Conservation (phyloP, 495 filamentous ascomycete species). For the Aspergillus carlsbadensis region DNA sequence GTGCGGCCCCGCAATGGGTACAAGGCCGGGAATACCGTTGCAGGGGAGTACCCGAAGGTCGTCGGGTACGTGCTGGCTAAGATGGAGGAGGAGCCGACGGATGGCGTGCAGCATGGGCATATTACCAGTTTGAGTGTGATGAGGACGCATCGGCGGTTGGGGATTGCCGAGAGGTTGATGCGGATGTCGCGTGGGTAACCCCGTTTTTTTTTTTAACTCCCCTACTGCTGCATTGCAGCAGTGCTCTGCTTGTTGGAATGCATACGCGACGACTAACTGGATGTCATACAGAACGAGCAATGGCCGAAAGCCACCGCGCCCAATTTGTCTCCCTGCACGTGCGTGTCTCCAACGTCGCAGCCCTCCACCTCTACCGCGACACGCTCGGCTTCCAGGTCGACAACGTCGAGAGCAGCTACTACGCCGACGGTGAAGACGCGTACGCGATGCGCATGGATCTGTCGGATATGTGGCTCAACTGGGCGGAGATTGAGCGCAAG, state of each 20-base stretch:
- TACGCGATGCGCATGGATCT: constrained; percentile 91
- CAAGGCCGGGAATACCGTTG: constrained; percentile 29
- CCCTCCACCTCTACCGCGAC: constrained; percentile 86
- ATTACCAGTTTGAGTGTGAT: constrained; percentile 95
- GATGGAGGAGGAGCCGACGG: constrained; percentile 97
- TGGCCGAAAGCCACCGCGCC: constrained; percentile 90
- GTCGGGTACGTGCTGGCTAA: constrained; percentile 99
- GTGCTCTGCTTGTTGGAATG: too few species aligned
- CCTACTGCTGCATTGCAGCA: too few species aligned
- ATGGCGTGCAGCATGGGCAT: constrained; percentile 91
- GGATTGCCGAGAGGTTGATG: constrained; percentile 96
- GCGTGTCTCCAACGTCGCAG: constrained; percentile 87
- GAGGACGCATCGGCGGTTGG: constrained; percentile 87
- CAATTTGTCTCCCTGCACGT: constrained; percentile 95
- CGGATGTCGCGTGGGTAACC: constrained; percentile 79
- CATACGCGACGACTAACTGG: too few species aligned
- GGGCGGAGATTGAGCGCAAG: constrained; percentile 43
- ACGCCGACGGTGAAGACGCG: constrained; percentile 96
- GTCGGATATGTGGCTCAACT: constrained; percentile 53
- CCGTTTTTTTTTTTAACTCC: constrained; percentile 10
- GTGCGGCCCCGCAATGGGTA: constrained; percentile 72
- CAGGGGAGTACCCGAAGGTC: constrained; percentile 90
- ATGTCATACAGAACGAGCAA: constrained; percentile 93
- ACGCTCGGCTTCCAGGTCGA: constrained; percentile 90
- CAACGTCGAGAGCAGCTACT: constrained; percentile 91